phyloP scores from a whole-genome alignment of 257 asterid species.

The Nicotiana tabacum region DNA sequence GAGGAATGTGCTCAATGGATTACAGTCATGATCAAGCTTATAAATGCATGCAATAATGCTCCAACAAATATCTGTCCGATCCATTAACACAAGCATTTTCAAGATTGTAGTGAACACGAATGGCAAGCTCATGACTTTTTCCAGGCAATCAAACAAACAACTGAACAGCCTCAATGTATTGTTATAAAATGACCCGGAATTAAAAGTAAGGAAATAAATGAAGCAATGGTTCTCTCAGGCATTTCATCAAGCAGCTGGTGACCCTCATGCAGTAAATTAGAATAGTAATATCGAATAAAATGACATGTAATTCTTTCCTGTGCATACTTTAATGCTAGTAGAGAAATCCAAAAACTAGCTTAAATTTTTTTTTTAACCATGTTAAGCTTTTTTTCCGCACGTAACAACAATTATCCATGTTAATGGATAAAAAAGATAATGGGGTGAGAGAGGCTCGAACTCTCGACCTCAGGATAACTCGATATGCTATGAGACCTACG shows the following conservation, averaged over 20 bases:
- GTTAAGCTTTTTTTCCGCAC: too few species aligned
- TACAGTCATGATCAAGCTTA: constrained; percentile 17
- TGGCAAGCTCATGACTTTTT: constrained; percentile 34
- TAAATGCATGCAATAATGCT: constrained; percentile 20
- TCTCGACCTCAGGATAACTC: constrained; percentile 12
- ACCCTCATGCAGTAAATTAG: constrained; percentile 23
- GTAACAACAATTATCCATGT: too few species aligned
- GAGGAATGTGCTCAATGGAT: constrained; percentile 53
- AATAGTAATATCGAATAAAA: too few species aligned
- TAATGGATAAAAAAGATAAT: not conserved
- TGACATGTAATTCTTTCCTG: too few species aligned
- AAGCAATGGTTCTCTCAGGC: constrained; percentile 27
- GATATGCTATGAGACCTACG: constrained; percentile 99
- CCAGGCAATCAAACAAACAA: constrained; percentile 25
- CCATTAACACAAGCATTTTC: constrained; percentile 32
- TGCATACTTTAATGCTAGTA: too few species aligned
- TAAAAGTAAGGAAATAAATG: constrained; percentile 20
- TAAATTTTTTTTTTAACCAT: too few species aligned
- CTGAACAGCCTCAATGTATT: constrained; percentile 19
- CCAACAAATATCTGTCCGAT: constrained; percentile 15
- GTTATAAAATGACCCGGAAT: constrained; percentile 20
- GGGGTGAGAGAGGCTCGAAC: constrained; percentile 13
- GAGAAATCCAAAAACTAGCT: too few species aligned
- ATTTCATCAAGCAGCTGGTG: constrained; percentile 31
- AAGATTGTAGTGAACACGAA: constrained; percentile 30